Evolutionary conservation across 2,329 filamentous ascomycete species (phyloP), one percentile per base, ranked within the genome.

Genomic region (Fusarium duplospermum): DNA sequence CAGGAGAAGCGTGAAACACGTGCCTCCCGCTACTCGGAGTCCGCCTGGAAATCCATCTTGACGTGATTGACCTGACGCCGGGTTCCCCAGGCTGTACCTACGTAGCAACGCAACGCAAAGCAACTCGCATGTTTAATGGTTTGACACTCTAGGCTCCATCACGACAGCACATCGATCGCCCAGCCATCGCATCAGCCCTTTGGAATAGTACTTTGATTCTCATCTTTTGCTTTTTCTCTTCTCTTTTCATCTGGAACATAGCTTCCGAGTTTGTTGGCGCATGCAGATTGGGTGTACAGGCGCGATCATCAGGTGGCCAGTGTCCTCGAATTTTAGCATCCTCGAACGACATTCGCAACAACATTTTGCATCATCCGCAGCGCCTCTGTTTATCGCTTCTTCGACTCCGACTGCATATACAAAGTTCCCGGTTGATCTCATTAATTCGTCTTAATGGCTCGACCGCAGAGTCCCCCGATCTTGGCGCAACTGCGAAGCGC

Each of bases 401-500:
- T 29, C 58, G 31, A 62, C 42, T 50, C 36, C 45, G 16, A 45
- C n/a, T 27, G 47, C 24, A 40, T 50, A 52, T 24, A 24, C 24
- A 10, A 56, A 47, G 35, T 33, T 42, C 8, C 11, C 22, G 18
- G 45, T 29, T 24, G 57, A n/a, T 73, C 62, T 54, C 47, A 35
- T 63, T 20, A 62, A 27, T 52, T 33, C 71, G 67, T 67, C 73
- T 70, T 77, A 76, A 92, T 92, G 90, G 88, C 88, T 78, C 85
- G 86, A 76, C 82, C 86, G 67, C 85, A 86, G 74, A 85, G 81
- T 66, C 86, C 87, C 60, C 85, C 89, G 62, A 87, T 91, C 74
- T 83, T 91, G 60, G 82, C 87, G 65, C 88, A 90, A 80, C 85
- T 93, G 65, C 86, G 86, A 72, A 87, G 84, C 76, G 87, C 91